phyloP scores from a whole-genome alignment of 768 basidiomycete species.

The Xerocomellus amylosporus region DNA sequence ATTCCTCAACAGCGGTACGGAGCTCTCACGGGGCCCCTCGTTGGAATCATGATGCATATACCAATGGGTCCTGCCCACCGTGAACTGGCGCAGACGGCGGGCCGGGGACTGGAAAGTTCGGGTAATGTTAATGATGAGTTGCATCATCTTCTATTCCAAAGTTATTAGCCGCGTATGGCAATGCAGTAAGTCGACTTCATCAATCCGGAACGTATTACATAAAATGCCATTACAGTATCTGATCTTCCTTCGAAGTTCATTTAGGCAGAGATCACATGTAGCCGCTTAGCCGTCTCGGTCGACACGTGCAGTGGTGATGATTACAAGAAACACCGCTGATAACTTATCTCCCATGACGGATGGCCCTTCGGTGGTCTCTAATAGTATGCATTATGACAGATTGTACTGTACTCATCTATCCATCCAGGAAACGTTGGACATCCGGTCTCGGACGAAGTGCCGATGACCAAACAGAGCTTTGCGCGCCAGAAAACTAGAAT shows the following conservation, averaged over 20 bases:
- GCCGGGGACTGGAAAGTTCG: not conserved
- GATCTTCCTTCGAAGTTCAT: slow-evolving; percentile 16
- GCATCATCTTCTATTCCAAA: not conserved
- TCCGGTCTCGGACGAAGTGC: not conserved
- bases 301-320: not conserved
- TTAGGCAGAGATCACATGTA: not conserved
- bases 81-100: not conserved
- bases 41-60: not conserved
- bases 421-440: not conserved
- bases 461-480: not conserved
- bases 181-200: slow-evolving; percentile 10
- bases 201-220: slow-evolving; percentile 1
- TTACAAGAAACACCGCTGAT: not conserved
- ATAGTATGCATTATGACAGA: not conserved
- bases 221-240: not conserved
- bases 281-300: not conserved
- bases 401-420: not conserved
- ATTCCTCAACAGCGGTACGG: not conserved
- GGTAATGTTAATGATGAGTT: not conserved
- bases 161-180: slow-evolving; percentile 6
- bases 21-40: not conserved
- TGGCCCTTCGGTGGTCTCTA: not conserved
- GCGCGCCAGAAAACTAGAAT: not conserved
- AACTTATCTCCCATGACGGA: not conserved
- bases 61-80: not conserved